Conservation (phyloP, 768 basidiomycete genomes). For the Phaeotremella skinneri region DNA sequence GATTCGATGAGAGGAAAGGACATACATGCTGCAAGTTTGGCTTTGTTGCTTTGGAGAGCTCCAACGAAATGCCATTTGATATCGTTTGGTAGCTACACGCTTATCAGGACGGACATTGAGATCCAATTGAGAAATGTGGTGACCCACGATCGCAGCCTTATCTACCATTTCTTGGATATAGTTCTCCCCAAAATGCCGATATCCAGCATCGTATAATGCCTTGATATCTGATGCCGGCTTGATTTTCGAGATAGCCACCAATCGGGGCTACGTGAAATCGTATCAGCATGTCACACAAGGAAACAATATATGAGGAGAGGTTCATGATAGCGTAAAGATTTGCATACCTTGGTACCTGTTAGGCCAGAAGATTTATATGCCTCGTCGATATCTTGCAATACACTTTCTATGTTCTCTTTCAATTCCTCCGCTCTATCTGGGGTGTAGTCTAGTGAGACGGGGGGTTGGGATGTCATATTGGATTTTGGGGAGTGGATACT, state of each 20-base stretch:
- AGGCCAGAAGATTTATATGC: conserved; percentile 18
- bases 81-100: conserved; percentile 71
- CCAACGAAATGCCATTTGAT: conserved; percentile 99
- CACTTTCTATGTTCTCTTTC: conserved; percentile 45
- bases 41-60: conserved; percentile 87
- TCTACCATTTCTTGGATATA: conserved; percentile 91
- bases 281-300: conserved; percentile 21
- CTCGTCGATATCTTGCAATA: conserved; percentile 40
- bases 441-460: conserved; percentile 37
- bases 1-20: conserved; percentile 19
- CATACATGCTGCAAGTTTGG: conserved; percentile 78
- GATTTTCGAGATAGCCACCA: conserved; percentile 90
- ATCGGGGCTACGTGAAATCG: conserved; percentile 49
- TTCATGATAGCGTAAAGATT: conserved; percentile 1
- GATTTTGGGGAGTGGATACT: not conserved
- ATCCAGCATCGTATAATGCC: conserved; percentile 74
- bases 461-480: not conserved
- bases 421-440: conserved; percentile 49
- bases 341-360: conserved; percentile 25
- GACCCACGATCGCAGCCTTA: conserved; percentile 68
- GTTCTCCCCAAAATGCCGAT: conserved; percentile 95
- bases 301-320: not conserved
- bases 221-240: conserved; percentile 85
- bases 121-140: not conserved
- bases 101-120: not conserved